A percentile compares a stretch with the other conserved stretches of the same genome.
These are phyloP conservation scores for Trametes elegans DNA, from an alignment of 768 basidiomycete genomes.

Conservation along the genomic window DNA sequence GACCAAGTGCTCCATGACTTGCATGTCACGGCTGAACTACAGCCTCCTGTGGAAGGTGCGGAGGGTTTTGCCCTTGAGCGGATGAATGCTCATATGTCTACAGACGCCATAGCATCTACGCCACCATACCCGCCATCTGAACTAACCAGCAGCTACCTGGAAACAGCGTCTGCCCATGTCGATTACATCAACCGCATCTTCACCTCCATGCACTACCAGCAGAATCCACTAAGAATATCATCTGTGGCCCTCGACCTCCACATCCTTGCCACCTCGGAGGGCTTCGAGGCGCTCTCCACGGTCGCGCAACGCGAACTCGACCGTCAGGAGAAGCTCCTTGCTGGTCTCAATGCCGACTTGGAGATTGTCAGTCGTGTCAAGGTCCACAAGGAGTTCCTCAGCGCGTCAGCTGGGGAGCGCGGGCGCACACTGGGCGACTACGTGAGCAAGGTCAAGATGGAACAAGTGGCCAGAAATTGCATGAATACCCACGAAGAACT, in stretches of 20 bases:
- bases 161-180: slow-evolving; percentile 60
- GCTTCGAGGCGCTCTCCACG: slow-evolving; percentile 68
- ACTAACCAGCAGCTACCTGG: slow-evolving; percentile 64
- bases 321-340: slow-evolving; percentile 60
- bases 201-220: slow-evolving; percentile 59
- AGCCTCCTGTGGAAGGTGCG: slow-evolving; percentile 72
- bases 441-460: slow-evolving; percentile 77
- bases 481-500: slow-evolving; percentile 68
- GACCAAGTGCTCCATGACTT: slow-evolving; percentile 66
- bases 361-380: slow-evolving; percentile 63
- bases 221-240: slow-evolving; percentile 72
- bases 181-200: slow-evolving; percentile 55
- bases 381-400: slow-evolving; percentile 77
- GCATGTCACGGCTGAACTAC: slow-evolving; percentile 56
- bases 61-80: neutral
- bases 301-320: slow-evolving; percentile 66
- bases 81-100: neutral
- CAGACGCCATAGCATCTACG: slow-evolving; percentile 62
- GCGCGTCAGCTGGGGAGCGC: slow-evolving; percentile 58
- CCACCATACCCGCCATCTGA: slow-evolving; percentile 71
- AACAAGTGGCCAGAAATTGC: slow-evolving; percentile 73
- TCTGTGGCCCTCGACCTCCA: slow-evolving; percentile 69
- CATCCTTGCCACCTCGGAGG: slow-evolving; percentile 66
- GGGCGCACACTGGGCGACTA: slow-evolving; percentile 77
- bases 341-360: slow-evolving; percentile 67